Evolutionary conservation across 768 basidiomycete genomes (phyloP).

Genomic region (Suillus discolor): DNA sequence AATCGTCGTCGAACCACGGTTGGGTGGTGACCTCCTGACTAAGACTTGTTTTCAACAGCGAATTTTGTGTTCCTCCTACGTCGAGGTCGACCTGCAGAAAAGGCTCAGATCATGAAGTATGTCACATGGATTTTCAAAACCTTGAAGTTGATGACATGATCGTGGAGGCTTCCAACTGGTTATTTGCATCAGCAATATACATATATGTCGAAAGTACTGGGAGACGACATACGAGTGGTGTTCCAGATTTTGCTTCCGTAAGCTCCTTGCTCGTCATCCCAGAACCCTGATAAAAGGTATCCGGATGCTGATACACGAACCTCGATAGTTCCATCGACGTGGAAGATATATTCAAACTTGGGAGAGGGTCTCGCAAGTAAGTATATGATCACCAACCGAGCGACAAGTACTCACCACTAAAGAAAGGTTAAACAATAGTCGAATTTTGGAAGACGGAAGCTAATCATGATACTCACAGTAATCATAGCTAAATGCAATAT

Average conservation of each 20-base stretch:
- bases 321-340: conserved; percentile 68
- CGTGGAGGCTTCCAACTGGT: conserved; percentile 67
- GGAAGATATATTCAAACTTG: conserved; percentile 68
- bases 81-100: conserved; percentile 58
- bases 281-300: conserved; percentile 67
- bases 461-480: conserved; percentile 42
- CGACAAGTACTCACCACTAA: conserved; percentile 32
- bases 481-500: conserved; percentile 43
- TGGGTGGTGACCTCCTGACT: conserved; percentile 49
- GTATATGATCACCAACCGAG: not conserved
- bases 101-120: conserved; percentile 4
- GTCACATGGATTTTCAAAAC: conserved; percentile 22
- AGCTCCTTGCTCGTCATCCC: conserved; percentile 47
- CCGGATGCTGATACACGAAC: conserved; percentile 67
- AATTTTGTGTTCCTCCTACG: conserved; percentile 59
- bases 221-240: conserved; percentile 46
- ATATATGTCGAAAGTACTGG: not conserved
- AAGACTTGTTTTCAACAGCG: conserved; percentile 53
- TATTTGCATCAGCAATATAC: not conserved
- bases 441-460: conserved; percentile 3
- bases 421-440: not conserved
- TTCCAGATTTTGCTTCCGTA: conserved; percentile 63
- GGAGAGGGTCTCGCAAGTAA: not conserved
- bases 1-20: conserved; percentile 61
- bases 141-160: conserved; percentile 69